A percentile compares a stretch with the other conserved stretches of the same genome.
Evolutionary conservation across 2,329 filamentous ascomycete species (phyloP).

Genomic region (Stachybotrys chlorohalonatus): DNA sequence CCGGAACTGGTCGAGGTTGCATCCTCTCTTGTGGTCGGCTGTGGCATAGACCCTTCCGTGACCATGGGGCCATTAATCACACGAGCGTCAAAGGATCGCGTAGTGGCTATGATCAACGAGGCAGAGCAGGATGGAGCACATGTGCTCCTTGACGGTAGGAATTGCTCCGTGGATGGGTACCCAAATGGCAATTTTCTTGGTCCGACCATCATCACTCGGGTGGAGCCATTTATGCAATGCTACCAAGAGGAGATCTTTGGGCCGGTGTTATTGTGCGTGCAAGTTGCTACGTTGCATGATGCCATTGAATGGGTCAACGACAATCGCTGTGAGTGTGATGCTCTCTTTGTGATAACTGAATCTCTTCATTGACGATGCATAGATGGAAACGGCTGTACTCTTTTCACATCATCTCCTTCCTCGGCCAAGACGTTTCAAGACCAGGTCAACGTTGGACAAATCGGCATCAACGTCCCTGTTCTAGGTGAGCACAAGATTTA

Average conservation of each 20-base stretch:
- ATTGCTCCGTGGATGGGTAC: constrained; percentile 8
- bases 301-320: constrained; percentile 20
- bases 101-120: constrained; percentile 10
- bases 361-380: neutral
- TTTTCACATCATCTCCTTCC: constrained; percentile 10
- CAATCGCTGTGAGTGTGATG: constrained; percentile 6
- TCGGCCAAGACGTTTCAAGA: constrained; percentile 10
- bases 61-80: constrained; percentile 13
- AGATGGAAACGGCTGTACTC: constrained; percentile 14
- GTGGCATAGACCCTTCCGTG: constrained; percentile 8
- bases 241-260: constrained; percentile 20
- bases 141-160: constrained; percentile 13
- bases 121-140: constrained; percentile 12
- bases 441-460: constrained; percentile 13
- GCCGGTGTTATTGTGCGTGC: constrained; percentile 13
- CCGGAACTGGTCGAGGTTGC: constrained; percentile 53
- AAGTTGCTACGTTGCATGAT: constrained; percentile 12
- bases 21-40: constrained; percentile 33
- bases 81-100: constrained; percentile 7
- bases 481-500: constrained; percentile 2
- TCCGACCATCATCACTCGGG: constrained; percentile 4
- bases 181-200: constrained; percentile 14
- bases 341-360: neutral
- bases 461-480: constrained; percentile 15
- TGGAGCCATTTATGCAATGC: constrained; percentile 7